Evolutionary conservation across 257 asterid genomes (phyloP), one percentile per base, ranked within the genome.

Genomic region (Ilex asprella): DNA sequence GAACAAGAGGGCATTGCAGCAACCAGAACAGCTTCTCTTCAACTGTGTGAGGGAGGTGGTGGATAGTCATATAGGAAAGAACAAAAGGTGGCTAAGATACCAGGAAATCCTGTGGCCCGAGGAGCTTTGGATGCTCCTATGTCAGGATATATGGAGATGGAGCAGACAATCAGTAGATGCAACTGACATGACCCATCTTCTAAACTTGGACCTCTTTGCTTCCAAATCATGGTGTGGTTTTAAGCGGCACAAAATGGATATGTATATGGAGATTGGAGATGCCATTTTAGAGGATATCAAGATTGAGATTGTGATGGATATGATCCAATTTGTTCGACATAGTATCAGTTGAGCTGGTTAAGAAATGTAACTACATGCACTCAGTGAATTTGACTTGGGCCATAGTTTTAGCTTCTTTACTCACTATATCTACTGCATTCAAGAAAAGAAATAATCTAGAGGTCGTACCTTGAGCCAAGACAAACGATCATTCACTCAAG

Each of bases 81-180:
- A 82, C 55, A 62, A 11, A 39, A 58, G 16, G 30, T 66, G 66
- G 55, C 65, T 67, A 51, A 75, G 73, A 27, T 60, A 68, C 56
- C 86, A 76, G 68, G 75, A 58, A 64, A 78, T 82, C 1, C 57
- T 82, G 70, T 94, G 83, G 56, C 69, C 86, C 12, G 94, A 91
- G 30, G 77, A 87, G 71, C 77, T 87, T 1, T 78, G 95, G 92
- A 83, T 82, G 59, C 73, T 55, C 39, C 76, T 85, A 0, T 81
- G 85, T 51, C 85, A 85, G 59, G 75, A 84, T 69, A 76, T 85
- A 53, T 79, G 89, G 84, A 10, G 31, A 11, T 90, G 95, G 93
- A 90, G 97, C 78, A 73, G 76, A 70, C 71, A 85, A 6, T 58
- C 95, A 8, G 69, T 81, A 6, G 70, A 83, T 65, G 88, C 78